Evolutionary conservation across 1,284 basidiomycete species (phyloP), one percentile per base, ranked within the genome.

Genomic region (Ustilago curta): DNA sequence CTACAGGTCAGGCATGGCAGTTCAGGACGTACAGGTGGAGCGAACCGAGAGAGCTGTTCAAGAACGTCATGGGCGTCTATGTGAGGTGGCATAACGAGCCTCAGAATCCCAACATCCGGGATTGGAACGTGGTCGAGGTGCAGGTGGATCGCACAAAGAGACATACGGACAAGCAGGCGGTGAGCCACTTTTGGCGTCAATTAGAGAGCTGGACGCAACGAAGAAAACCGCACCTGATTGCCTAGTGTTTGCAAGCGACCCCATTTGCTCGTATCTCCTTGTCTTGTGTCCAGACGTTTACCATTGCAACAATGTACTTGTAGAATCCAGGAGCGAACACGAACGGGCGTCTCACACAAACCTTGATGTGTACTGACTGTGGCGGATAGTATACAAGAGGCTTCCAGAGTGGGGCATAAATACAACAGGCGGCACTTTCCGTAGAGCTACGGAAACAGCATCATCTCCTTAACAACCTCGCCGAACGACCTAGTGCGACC

Each of bases 1-100:
- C 96, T 1, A 98, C 94, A 0, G 96, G 96, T 2, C 96, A 98
- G 80, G 91, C 91, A 52, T 99, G 96, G 96, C 96, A 98, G 85
- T 99, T 99, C 87, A 90, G 92, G 75, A 91, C 92, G 31, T 99
- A 98, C 87, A 94, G 94, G 84, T 98, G 95, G 95, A 91, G 88
- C 54, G 94, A 98, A 78, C 95, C 96, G 1, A 90, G 91, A 70
- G 89, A 92, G 59, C 86, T 98, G 29, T 98, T 98, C 87, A 92
- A 95, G 83, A 91, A 98, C 83, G 80, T 80, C 12, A 80, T 82
- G 81, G 83, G 83, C 27, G 78, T 82, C 5, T 95, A 97, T 84
- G 91, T 97, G 49, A 90, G 94, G 27, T 96, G 94, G 92, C 89
- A 91, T 50, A 95, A 95, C 80, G 95, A 97, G 77, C 91, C 93